Evolutionary conservation across 1,139 yeast species (phyloP).

Genomic region (Debaryomycetaceae sp.): DNA sequence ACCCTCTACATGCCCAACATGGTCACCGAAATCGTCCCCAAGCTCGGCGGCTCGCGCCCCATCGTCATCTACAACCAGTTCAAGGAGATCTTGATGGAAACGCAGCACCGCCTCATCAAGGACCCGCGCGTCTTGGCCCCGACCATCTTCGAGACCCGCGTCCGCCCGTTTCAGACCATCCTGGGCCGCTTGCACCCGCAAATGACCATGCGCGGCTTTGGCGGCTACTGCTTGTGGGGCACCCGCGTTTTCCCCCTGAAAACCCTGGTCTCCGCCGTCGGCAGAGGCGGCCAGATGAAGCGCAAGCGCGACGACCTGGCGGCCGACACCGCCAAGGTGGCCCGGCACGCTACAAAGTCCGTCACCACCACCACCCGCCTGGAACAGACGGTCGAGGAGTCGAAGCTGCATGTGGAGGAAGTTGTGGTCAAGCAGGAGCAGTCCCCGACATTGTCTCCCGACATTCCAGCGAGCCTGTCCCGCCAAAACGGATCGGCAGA

Average conservation of each 20-base stretch:
- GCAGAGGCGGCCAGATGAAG: slow-evolving; percentile 36
- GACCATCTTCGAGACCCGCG: slow-evolving; percentile 69
- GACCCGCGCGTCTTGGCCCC: slow-evolving; percentile 77
- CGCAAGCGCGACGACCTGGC: slow-evolving; percentile 8
- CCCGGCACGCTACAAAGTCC: no score
- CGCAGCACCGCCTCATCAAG: slow-evolving; percentile 54
- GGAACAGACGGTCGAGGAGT: slow-evolving; percentile 3
- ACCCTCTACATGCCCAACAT: slow-evolving; percentile 61
- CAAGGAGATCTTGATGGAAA: slow-evolving; percentile 67
- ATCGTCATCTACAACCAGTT: slow-evolving; percentile 70
- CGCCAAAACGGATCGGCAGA: background rate
- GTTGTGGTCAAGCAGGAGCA: background rate
- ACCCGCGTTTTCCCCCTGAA: slow-evolving; percentile 69
- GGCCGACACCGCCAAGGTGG: no score
- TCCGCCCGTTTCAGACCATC: slow-evolving; percentile 81
- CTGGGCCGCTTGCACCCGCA: slow-evolving; percentile 92
- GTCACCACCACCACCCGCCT: no score
- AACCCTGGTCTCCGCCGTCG: slow-evolving; percentile 41
- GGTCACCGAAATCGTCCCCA: slow-evolving; percentile 50
- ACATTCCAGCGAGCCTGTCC: no score
- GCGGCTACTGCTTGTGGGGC: slow-evolving; percentile 80
- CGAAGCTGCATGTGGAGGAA: background rate
- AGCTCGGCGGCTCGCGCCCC: slow-evolving; percentile 81
- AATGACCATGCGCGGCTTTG: slow-evolving; percentile 90
- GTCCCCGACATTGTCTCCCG: background rate